These are phyloP conservation scores for Monosporascus sp. DNA, from an alignment of 2,329 filamentous ascomycete genomes.

Conservation along the genomic window DNA sequence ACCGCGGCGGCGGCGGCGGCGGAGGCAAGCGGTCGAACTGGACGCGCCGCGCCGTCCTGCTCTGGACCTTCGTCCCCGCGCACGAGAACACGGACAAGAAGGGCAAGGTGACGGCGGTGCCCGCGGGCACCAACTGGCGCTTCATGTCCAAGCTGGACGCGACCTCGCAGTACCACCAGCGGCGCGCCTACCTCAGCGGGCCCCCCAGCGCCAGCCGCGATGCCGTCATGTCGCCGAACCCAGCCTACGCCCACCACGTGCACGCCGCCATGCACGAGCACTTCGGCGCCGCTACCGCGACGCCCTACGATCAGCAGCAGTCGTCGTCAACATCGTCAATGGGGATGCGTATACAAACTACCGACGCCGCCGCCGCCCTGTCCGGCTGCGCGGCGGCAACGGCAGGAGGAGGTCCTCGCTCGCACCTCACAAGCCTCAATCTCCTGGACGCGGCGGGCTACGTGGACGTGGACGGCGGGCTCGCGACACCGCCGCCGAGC, in stretches of 20 bases:
- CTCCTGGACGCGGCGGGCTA: constrained; percentile 34
- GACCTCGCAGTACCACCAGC: constrained; percentile 53
- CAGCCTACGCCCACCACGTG: constrained; percentile 45
- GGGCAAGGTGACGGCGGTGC: constrained; percentile 40
- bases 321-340: no score
- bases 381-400: constrained; percentile 10
- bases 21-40: constrained; percentile 35
- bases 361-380: constrained; percentile 10
- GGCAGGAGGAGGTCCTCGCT: constrained; percentile 7
- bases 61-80: constrained; percentile 58
- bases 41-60: constrained; percentile 54
- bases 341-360: constrained; percentile 4
- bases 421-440: constrained; percentile 20
- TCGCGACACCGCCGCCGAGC: constrained; percentile 53
- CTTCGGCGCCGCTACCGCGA: constrained; percentile 41
- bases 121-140: constrained; percentile 53
- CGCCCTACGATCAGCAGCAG: constrained; percentile 2
- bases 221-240: constrained; percentile 49
- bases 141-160: constrained; percentile 58
- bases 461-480: constrained; percentile 36
- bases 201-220: constrained; percentile 35
- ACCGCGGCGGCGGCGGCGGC: constrained; percentile 4
- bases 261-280: constrained; percentile 54
- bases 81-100: constrained; percentile 40
- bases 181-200: constrained; percentile 34